Evolutionary conservation across 345 rosid species (phyloP).

Genomic region (Anastatica hierochuntica): DNA sequence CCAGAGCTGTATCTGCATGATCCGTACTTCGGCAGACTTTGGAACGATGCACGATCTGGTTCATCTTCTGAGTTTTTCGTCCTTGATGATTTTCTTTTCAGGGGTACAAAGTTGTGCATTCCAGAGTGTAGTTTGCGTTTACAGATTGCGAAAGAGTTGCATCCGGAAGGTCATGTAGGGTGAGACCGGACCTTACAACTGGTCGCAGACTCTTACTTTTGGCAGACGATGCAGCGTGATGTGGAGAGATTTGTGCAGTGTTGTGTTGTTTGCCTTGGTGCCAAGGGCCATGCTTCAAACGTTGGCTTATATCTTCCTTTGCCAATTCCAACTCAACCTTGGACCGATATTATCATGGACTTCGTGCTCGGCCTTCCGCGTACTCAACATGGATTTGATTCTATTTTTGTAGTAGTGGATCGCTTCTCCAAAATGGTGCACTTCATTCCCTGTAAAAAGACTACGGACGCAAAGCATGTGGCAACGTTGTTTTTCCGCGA

Average conservation of each 20-base stretch:
- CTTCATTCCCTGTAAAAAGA: not conserved
- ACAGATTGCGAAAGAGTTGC: not conserved
- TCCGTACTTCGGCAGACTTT: no score
- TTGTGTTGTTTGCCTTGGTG: not conserved
- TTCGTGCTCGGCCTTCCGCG: not conserved
- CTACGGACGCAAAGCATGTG: no score
- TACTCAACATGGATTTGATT: not conserved
- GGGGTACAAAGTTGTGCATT: not conserved
- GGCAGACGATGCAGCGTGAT: not conserved
- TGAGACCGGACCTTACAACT: not conserved
- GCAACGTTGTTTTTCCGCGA: no score
- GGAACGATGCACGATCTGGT: no score
- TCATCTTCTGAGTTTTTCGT: no score
- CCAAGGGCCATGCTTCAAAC: not conserved
- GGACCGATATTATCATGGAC: not conserved
- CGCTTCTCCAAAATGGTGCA: not conserved
- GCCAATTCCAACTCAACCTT: not conserved
- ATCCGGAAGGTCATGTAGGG: not conserved
- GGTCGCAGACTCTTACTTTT: not conserved
- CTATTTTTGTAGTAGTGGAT: not conserved
- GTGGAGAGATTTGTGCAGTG: not conserved
- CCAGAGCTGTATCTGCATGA: no score
- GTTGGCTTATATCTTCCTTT: not conserved
- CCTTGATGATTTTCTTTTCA: not conserved
- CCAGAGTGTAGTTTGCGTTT: no score